Evolutionary conservation across 2,329 filamentous ascomycete species (phyloP), one percentile per base, ranked within the genome.

Genomic region (Penicillium psychrosexuale): DNA sequence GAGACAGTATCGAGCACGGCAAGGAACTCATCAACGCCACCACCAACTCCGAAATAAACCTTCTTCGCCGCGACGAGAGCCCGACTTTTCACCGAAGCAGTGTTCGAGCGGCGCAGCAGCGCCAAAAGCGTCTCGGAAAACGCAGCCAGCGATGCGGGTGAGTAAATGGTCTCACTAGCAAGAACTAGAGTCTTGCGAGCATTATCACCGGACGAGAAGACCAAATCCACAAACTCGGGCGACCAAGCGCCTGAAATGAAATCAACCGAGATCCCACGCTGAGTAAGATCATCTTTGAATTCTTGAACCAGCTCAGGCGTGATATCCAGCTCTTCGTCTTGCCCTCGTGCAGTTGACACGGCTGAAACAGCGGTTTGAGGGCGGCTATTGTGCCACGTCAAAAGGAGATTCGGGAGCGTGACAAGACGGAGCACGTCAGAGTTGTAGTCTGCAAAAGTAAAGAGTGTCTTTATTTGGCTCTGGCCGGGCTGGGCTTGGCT

Each of bases 21-120:
- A 43, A 75, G 61, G 60, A 87, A 83, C 34, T 82, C 83, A 70
- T 86, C 82, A 9, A 87, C 82, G 30, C 84, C 84, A 2, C 84
- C 84, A 1, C 84, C 84, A 30, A 87, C 84, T 0, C 84, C 84
- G 64, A 87, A 87, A 70, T 87, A 87, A 38, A 87, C 80, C 59
- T 81, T 77, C 71, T 87, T 87, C 2, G 84, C 84, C 8, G 82
- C 84, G 5, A 87, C 75, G 54, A 86, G 72, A 2, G 82, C 81
- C 60, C 78, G 82, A 36, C 68, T 66, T 36, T 52, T 65, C 19
- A 19, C 47, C 13, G 51, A 51, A 3, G 45, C 56, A 5, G 50
- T 57, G 30, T 38, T 60, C n/a, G 63, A 68, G 70, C 66, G 75
- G 68, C 57, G 79, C 61, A 86, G 69, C 27, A 86, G 60, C 7